A percentile compares a stretch with the other conserved stretches of the same genome.
phyloP scores from a whole-genome alignment of 352 stramenopile genomes.

The Pythium sukuiense region DNA sequence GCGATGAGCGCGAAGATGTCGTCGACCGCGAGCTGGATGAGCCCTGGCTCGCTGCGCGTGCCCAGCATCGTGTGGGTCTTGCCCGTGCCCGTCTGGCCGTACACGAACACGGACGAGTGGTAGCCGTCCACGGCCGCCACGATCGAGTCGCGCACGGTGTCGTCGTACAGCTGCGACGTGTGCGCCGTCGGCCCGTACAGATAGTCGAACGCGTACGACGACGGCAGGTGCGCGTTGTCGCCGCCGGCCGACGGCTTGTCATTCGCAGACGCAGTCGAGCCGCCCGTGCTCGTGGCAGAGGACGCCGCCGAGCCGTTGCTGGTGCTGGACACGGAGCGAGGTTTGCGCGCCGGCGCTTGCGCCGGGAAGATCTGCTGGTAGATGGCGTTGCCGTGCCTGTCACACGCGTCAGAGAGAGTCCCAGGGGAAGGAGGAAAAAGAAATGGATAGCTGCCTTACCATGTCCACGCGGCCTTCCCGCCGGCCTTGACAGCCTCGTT shows the following conservation, averaged over 20 bases:
- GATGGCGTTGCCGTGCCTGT: conserved; percentile 86
- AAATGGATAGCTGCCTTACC: conserved; percentile 29
- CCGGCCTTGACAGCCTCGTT: conserved; percentile 68
- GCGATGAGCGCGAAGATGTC: conserved; percentile 88
- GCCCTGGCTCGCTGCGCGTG: conserved; percentile 49
- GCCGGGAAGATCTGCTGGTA: conserved; percentile 86
- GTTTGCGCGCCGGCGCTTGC: conserved; percentile 34
- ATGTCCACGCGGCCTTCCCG: conserved; percentile 82
- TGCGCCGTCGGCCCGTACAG: conserved; percentile 70
- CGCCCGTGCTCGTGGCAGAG: neutral
- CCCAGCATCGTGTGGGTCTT: conserved; percentile 87
- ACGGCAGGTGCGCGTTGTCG: conserved; percentile 43
- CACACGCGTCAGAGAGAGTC: neutral
- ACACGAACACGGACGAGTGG: conserved; percentile 90
- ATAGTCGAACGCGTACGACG: conserved; percentile 86
- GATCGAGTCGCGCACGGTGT: conserved; percentile 76
- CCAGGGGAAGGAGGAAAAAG: neutral
- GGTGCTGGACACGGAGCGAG: neutral
- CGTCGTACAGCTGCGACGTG: conserved; percentile 85
- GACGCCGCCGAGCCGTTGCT: conserved; percentile 11
- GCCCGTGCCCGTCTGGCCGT: conserved; percentile 90
- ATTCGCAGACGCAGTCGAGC: neutral
- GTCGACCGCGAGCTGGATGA: conserved; percentile 85
- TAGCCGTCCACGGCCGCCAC: conserved; percentile 73
- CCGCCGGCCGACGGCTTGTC: neutral